Base-by-base conservation (phyloP, 306 rosid genomes). In the Trifolium pratense region DNA sequence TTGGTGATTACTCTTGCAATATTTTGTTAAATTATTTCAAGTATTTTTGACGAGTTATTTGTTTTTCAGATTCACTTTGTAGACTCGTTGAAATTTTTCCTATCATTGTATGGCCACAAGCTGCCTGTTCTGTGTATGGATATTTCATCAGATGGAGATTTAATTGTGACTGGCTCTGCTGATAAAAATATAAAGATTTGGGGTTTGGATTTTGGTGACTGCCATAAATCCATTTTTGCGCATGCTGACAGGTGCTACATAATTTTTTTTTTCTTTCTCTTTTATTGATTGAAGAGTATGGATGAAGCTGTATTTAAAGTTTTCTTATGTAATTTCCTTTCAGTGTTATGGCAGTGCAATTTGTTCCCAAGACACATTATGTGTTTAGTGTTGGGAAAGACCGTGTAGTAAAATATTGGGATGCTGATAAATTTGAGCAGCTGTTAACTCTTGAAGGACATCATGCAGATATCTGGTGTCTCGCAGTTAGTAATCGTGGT, bases 131-230 rank as follows among this genome's bases (percentile, higher is more conserved):
- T 94, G 68, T 94, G 98, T 60, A 91, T 94, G 98, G 98, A 89
- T 83, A 88, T 90, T 51, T 94, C 98, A 70, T 94, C 97, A 64
- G 97, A 94, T 69, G 96, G 97, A 77, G 96, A 94, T 69, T 78
- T 94, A 81, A 76, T 94, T 9, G 96, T 88, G 75, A 94, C 98
- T 21, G 98, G 98, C 36, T 94, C 98, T 66, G 96, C 91, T 10
- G 98, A 94, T 79, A 94, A 94, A 87, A 90, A 94, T 75, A 23
- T 94, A 68, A 94, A 94, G 87, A 94, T 94, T 69, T 94, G 98
- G 98, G 98, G 98, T 77, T 80, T 91, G 87, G 97, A 91, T 79
- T 94, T 91, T 80, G 98, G 98, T 81, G 96, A 91, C 73, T 85
- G 93, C 85, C 98, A 88, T 73, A 91, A 89, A 79, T 94, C 98